A percentile compares a stretch with the other conserved stretches of the same genome.
Conservation (phyloP, 352 stramenopile genomes). For the Pythium utonaiense region DNA sequence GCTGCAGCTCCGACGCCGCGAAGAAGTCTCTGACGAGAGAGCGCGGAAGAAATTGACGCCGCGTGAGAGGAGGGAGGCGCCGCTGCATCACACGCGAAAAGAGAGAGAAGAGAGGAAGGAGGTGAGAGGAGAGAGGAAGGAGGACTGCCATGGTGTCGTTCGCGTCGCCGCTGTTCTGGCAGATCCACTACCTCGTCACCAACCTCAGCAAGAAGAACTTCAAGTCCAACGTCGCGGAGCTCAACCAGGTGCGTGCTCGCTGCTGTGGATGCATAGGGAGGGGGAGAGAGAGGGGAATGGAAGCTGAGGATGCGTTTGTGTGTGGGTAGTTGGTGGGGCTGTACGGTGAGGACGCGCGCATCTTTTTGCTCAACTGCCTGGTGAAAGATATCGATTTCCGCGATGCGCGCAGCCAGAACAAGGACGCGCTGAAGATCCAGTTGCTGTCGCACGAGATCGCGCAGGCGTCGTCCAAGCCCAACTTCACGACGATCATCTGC, state of each 20-base stretch:
- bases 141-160: slow-evolving; percentile 78
- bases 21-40: slow-evolving; percentile 5
- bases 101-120: slow-evolving; percentile 2
- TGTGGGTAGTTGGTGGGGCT: slow-evolving; percentile 80
- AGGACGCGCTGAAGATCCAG: slow-evolving; percentile 88
- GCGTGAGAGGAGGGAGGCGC: background rate
- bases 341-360: slow-evolving; percentile 89
- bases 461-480: slow-evolving; percentile 83
- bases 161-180: slow-evolving; percentile 91
- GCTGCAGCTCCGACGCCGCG: background rate
- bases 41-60: slow-evolving; percentile 28
- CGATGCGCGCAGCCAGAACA: slow-evolving; percentile 72
- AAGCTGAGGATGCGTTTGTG: background rate
- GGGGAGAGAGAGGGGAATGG: background rate
- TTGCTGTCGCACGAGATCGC: slow-evolving; percentile 88
- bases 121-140: slow-evolving; percentile 3
- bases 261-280: background rate
- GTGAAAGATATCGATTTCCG: slow-evolving; percentile 90
- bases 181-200: slow-evolving; percentile 92
- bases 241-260: slow-evolving; percentile 77
- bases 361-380: slow-evolving; percentile 90
- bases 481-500: slow-evolving; percentile 90
- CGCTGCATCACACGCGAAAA: background rate
- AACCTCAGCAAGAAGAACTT: slow-evolving; percentile 94
- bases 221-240: slow-evolving; percentile 90